Evolutionary conservation across 164 flowering plant species (phyloP).

Genomic region (Cinnamomum micranthum): DNA sequence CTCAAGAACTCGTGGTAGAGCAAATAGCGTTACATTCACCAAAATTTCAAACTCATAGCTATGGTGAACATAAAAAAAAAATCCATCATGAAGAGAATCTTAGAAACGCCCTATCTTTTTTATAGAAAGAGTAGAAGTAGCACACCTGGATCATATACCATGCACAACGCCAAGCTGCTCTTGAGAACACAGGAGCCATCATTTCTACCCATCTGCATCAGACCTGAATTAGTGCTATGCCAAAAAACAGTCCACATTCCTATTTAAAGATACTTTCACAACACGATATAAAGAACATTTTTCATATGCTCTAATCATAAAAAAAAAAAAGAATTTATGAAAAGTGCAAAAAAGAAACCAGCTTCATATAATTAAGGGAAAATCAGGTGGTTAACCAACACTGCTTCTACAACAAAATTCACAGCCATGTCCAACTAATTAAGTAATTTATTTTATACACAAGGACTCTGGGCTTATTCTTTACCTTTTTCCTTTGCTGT

Average conservation of each 20-base stretch:
- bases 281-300: no score
- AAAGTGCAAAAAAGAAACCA: no score
- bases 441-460: no score
- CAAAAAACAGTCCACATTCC: background rate
- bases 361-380: no score
- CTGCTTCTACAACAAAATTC: no score
- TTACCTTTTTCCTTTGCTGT: no score
- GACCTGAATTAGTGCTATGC: background rate
- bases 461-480: no score
- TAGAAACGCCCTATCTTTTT: background rate
- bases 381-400: no score
- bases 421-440: no score
- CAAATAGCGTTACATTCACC: background rate
- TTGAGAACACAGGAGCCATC: constrained; percentile 99
- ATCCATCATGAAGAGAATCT: background rate
- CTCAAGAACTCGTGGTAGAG: background rate
- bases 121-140: constrained; percentile 2
- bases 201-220: constrained; percentile 90
- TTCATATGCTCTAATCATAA: no score
- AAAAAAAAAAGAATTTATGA: no score
- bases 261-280: no score
- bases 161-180: constrained; percentile 79
- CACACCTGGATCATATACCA: constrained; percentile 95
- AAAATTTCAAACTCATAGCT: background rate
- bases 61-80: background rate